Conservation (phyloP, 169 alveolate species). For the Plasmodium knowlesi region DNA sequence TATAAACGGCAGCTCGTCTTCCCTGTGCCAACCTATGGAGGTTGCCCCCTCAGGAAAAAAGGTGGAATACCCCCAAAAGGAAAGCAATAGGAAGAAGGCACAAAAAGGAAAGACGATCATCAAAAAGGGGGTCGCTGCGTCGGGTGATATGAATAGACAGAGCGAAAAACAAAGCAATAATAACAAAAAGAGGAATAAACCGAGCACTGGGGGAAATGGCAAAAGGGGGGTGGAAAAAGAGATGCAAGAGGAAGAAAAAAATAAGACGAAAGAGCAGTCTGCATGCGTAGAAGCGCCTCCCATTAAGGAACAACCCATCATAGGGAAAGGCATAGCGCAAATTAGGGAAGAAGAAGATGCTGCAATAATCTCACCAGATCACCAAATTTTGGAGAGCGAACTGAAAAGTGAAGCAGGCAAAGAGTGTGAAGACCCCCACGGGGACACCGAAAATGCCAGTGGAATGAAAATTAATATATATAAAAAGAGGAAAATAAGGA, state of each 20-base stretch:
- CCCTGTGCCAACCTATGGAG: not conserved
- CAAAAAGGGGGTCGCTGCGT: not conserved
- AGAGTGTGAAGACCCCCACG: not conserved
- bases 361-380: not conserved
- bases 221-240: conserved; percentile 2
- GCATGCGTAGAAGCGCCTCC: not conserved
- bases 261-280: not conserved
- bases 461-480: conserved; percentile 1
- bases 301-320: not conserved
- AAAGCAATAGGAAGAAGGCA: not conserved
- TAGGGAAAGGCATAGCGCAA: not conserved
- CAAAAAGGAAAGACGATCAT: not conserved
- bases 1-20: not conserved
- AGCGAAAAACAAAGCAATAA: conserved; percentile 9
- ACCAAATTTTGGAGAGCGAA: conserved; percentile 4
- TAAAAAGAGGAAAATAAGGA: not conserved
- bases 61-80: not conserved
- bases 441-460: not conserved
- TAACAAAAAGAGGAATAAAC: conserved; percentile 4
- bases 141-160: not conserved
- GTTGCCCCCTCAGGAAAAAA: not conserved
- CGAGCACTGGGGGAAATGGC: conserved; percentile 29
- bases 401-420: conserved; percentile 15
- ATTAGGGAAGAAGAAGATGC: not conserved
- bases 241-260: not conserved